Percentiles rank a stretch among this genome's conserved stretches.
Conservation (phyloP, 2,329 filamentous ascomycete genomes). For the Talaromyces sp. region DNA sequence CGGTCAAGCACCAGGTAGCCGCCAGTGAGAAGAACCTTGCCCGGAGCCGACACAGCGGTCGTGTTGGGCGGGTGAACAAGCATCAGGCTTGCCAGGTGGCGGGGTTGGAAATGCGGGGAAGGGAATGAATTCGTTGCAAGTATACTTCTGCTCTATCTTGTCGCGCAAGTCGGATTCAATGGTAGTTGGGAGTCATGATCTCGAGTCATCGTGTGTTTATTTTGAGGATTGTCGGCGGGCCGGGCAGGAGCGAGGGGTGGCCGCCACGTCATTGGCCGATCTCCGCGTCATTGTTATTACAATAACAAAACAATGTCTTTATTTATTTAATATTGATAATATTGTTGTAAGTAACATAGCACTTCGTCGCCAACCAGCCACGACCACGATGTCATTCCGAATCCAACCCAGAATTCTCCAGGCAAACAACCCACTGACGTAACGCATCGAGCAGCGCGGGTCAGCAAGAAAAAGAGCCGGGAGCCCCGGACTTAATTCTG, state of each 20-base stretch:
- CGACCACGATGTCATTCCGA: too few relatives aligned
- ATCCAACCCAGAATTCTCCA: neutral
- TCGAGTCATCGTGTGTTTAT: neutral
- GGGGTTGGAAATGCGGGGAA: neutral
- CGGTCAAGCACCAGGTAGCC: constrained; percentile 93
- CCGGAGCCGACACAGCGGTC: constrained; percentile 77
- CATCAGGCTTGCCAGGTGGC: constrained; percentile 2
- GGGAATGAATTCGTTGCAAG: neutral
- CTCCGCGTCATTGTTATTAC: neutral
- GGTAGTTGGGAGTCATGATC: too few relatives aligned
- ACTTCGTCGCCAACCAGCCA: too few relatives aligned
- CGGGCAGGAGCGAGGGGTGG: neutral
- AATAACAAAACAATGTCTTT: too few relatives aligned
- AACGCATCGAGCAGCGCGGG: neutral
- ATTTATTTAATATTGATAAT: too few relatives aligned
- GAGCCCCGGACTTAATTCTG: constrained; percentile 1
- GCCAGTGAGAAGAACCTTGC: constrained; percentile 91
- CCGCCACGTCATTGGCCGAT: neutral
- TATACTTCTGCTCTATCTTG: neutral
- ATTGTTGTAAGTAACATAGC: too few relatives aligned
- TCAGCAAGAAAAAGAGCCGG: constrained; percentile 10
- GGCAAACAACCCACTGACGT: neutral
- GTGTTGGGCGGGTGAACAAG: constrained; percentile 12
- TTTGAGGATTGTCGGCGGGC: neutral
- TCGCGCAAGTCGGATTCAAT: neutral